Conservation (phyloP, 805 yeast genomes). For the Metschnikowia noctiluminum region DNA sequence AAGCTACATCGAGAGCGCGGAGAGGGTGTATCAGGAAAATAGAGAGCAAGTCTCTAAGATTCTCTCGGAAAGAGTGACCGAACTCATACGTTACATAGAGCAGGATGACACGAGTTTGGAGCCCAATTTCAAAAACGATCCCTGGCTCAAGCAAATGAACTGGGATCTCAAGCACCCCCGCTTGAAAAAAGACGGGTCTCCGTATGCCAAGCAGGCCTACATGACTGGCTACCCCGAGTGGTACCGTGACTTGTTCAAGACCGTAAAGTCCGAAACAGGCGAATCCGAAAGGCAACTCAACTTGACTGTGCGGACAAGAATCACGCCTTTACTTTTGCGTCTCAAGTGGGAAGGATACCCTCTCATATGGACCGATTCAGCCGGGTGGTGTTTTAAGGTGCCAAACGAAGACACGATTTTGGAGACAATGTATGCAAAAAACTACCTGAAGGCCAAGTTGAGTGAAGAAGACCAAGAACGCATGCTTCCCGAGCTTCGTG, state of each 20-base stretch:
- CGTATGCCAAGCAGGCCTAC: slow-evolving; percentile 66
- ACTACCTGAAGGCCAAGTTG: slow-evolving; percentile 34
- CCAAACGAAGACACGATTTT: slow-evolving; percentile 33
- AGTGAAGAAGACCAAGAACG: slow-evolving; percentile 27
- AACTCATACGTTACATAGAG: slow-evolving; percentile 44
- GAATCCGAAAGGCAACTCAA: slow-evolving; percentile 40
- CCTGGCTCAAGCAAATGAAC: slow-evolving; percentile 87
- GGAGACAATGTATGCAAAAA: slow-evolving; percentile 32
- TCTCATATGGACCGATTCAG: slow-evolving; percentile 68
- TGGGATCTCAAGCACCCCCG: slow-evolving; percentile 70
- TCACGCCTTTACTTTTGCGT: slow-evolving; percentile 71
- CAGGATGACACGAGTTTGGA: slow-evolving; percentile 25
- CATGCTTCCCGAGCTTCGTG: slow-evolving; percentile 23
- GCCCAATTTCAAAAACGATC: slow-evolving; percentile 55
- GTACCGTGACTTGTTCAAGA: slow-evolving; percentile 63
- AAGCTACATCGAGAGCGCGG: slow-evolving; percentile 65
- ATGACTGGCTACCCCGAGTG: slow-evolving; percentile 92
- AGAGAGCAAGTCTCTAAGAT: slow-evolving; percentile 54
- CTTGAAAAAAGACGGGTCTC: slow-evolving; percentile 64
- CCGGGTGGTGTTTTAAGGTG: slow-evolving; percentile 89
- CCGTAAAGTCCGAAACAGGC: slow-evolving; percentile 30
- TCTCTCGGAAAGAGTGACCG: slow-evolving; percentile 57
- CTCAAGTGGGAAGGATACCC: slow-evolving; percentile 86
- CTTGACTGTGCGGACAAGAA: slow-evolving; percentile 68
- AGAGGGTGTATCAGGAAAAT: slow-evolving; percentile 58